Percentiles rank a stretch among this genome's conserved stretches.
These are phyloP conservation scores for Lactarius sanguifluus DNA, from an alignment of 768 basidiomycete genomes.

Conservation along the genomic window DNA sequence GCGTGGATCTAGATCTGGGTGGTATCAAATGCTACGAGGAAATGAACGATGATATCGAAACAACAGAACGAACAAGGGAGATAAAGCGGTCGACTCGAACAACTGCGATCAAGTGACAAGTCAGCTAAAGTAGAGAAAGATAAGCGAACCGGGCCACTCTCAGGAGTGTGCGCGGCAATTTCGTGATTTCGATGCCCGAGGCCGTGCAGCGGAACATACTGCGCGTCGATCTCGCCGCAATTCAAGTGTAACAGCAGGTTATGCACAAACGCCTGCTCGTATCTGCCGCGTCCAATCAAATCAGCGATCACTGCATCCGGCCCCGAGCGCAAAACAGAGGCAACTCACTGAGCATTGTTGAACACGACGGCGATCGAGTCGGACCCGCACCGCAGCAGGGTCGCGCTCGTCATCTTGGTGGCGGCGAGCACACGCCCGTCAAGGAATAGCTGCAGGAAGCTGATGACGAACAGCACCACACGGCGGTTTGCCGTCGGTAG, in stretches of 20 bases:
- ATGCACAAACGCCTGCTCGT: constrained; percentile 86
- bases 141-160: neutral
- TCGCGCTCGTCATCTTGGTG: constrained; percentile 90
- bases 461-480: constrained; percentile 47
- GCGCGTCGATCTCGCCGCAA: constrained; percentile 70
- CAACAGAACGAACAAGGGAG: neutral
- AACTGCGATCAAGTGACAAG: neutral
- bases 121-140: neutral
- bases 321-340: too few relatives aligned
- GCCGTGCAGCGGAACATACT: constrained; percentile 78
- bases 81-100: neutral
- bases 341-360: constrained; percentile 83
- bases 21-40: neutral
- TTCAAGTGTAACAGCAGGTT: constrained; percentile 79
- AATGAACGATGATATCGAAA: constrained; percentile 12
- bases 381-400: constrained; percentile 80
- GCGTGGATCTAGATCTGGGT: neutral
- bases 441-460: constrained; percentile 63
- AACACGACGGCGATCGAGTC: constrained; percentile 88
- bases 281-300: constrained; percentile 43
- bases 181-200: constrained; percentile 56
- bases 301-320: neutral
- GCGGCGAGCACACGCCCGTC: constrained; percentile 68
- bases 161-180: constrained; percentile 41
- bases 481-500: constrained; percentile 87